Percentiles rank a stretch among this genome's conserved stretches.
These are phyloP conservation scores for Lineolata rhizophorae DNA, from an alignment of 495 filamentous ascomycete genomes.

Conservation along the genomic window DNA sequence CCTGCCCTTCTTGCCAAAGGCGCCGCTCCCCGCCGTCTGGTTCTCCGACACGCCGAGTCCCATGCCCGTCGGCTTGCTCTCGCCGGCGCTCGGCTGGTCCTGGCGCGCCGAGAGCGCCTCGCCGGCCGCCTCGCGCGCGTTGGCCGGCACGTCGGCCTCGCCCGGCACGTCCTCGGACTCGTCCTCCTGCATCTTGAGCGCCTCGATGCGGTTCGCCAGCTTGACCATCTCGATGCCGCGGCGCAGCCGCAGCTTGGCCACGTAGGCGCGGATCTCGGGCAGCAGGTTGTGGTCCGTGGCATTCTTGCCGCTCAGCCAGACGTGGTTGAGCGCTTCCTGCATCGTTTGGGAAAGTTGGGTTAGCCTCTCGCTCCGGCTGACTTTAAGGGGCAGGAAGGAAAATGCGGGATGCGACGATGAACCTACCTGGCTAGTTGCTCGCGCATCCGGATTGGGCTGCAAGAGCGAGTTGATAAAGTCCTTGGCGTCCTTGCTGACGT, in stretches of 20 bases:
- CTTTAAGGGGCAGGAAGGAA: neutral
- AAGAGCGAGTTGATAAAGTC: conserved; percentile 74
- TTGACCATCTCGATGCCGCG: conserved; percentile 95
- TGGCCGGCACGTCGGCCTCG: conserved; percentile 37
- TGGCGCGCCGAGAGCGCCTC: conserved; percentile 14
- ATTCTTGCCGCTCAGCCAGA: conserved; percentile 76
- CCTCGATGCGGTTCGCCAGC: conserved; percentile 88
- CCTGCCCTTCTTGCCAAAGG: conserved; percentile 33
- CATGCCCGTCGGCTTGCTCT: conserved; percentile 3
- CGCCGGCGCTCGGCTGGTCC: conserved; percentile 2
- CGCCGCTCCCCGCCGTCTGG: conserved; percentile 2
- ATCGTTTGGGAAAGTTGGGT: conserved; percentile 4
- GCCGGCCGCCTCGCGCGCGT: conserved; percentile 21
- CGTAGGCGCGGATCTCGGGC: conserved; percentile 89
- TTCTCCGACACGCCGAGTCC: conserved; percentile 3
- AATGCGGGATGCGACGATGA: conserved; percentile 3
- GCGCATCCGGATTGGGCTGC: conserved; percentile 53
- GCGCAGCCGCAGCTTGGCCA: conserved; percentile 70
- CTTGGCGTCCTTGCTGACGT: conserved; percentile 90
- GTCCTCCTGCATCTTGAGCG: conserved; percentile 88
- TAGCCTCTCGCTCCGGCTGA: neutral
- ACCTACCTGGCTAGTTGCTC: conserved; percentile 57
- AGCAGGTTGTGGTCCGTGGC: conserved; percentile 91
- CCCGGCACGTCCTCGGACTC: conserved; percentile 53
- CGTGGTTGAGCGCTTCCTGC: conserved; percentile 58